These are phyloP conservation scores for Gynostemma pentaphyllum DNA, from an alignment of 306 rosid species.

Conservation along the genomic window DNA sequence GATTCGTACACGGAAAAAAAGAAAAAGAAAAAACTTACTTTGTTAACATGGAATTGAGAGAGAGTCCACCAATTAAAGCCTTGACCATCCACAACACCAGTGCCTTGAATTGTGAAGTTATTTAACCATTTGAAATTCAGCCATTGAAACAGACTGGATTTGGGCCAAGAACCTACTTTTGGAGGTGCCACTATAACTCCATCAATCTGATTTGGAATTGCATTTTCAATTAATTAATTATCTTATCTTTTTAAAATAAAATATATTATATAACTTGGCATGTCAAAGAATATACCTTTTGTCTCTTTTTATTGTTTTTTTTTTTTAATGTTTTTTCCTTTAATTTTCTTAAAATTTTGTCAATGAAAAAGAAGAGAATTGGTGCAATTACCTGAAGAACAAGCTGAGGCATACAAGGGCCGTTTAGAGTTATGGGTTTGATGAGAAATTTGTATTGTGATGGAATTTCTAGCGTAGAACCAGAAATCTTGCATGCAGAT, in stretches of 20 bases:
- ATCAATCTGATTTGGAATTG: constrained; percentile 50
- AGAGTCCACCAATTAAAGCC: constrained; percentile 69
- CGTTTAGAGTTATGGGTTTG: constrained; percentile 60
- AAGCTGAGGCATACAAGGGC: constrained; percentile 74
- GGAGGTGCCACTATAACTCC: constrained; percentile 74
- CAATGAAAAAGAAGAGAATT: not conserved
- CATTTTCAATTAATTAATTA: constrained; percentile 5
- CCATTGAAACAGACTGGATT: constrained; percentile 69
- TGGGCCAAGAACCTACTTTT: constrained; percentile 56
- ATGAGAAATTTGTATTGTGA: constrained; percentile 45
- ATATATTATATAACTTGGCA: not conserved
- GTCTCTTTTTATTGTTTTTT: not conserved
- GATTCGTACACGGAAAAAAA: too few species aligned
- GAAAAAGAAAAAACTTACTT: constrained; percentile 19
- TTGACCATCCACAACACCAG: constrained; percentile 78
- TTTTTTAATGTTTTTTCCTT: too few species aligned
- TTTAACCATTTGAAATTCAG: constrained; percentile 72
- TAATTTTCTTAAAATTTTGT: too few species aligned
- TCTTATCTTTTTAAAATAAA: not conserved
- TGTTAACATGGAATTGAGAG: constrained; percentile 18
- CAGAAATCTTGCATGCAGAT: constrained; percentile 58
- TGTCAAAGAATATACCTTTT: not conserved
- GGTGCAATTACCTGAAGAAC: constrained; percentile 66
- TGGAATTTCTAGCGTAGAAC: constrained; percentile 59
- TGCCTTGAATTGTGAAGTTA: constrained; percentile 67